Conservation (phyloP, 805 yeast species). For the Candida gorgasii region DNA sequence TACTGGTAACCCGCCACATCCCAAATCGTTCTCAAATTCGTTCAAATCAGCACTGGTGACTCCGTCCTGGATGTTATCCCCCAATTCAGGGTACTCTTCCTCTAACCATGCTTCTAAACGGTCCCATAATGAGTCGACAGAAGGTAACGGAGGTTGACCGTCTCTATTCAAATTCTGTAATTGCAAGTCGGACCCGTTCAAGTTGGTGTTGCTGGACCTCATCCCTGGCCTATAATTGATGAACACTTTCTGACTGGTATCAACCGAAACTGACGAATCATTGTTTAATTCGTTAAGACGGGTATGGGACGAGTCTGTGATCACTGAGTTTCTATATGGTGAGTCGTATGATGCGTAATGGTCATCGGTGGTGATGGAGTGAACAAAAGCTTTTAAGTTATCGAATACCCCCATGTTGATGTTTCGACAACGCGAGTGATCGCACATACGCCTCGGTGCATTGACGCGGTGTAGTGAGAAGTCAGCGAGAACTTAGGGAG, state of each 20-base stretch:
- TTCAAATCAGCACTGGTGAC: constrained; percentile 47
- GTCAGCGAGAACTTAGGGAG: no score
- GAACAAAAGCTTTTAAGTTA: constrained; percentile 39
- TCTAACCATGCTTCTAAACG: constrained; percentile 44
- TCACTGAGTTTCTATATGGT: constrained; percentile 28
- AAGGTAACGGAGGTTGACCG: constrained; percentile 53
- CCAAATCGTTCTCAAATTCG: constrained; percentile 47
- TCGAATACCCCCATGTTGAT: constrained; percentile 37
- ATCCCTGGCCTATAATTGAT: constrained; percentile 43
- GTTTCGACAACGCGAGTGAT: no score
- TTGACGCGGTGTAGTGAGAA: no score
- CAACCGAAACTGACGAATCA: constrained; percentile 28
- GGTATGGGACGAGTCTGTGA: constrained; percentile 20
- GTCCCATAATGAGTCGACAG: constrained; percentile 45
- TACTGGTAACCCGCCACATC: constrained; percentile 41
- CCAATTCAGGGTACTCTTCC: constrained; percentile 48
- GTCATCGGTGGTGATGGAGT: constrained; percentile 58
- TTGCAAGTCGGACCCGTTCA: constrained; percentile 42
- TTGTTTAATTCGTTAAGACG: constrained; percentile 38
- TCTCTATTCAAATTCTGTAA: constrained; percentile 45
- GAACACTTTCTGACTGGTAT: constrained; percentile 16
- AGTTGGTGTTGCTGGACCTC: constrained; percentile 42
- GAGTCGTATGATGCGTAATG: constrained; percentile 58
- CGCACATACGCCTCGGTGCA: no score
- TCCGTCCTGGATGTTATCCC: constrained; percentile 43